phyloP scores from a whole-genome alignment of 1,139 yeast genomes.

The Hyphopichia wangnamkhiaoensis region DNA sequence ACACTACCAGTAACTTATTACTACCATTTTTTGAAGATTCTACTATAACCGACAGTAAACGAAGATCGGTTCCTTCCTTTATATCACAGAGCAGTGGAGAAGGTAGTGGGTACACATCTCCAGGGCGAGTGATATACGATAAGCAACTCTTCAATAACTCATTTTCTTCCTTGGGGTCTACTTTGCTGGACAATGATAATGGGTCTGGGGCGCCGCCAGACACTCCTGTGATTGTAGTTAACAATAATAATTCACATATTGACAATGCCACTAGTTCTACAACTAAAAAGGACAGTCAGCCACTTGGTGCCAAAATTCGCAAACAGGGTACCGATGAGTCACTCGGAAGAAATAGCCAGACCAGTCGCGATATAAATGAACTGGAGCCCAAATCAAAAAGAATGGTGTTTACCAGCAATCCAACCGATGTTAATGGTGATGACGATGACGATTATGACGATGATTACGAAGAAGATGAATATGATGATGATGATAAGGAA shows the following conservation, averaged over 20 bases:
- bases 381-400: neutral
- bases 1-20: constrained; percentile 3
- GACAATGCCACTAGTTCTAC: too few relatives aligned
- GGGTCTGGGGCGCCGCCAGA: neutral
- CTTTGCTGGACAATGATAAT: constrained; percentile 6
- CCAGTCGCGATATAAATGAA: too few relatives aligned
- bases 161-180: constrained; percentile 15
- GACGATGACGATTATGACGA: neutral
- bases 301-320: too few relatives aligned
- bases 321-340: too few relatives aligned
- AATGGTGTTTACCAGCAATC: neutral
- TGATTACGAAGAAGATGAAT: constrained; percentile 1
- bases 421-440: neutral
- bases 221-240: constrained; percentile 7
- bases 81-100: constrained; percentile 7
- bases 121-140: constrained; percentile 3
- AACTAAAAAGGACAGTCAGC: too few relatives aligned
- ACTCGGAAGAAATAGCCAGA: too few relatives aligned
- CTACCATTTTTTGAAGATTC: constrained; percentile 8
- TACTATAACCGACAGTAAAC: neutral
- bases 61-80: constrained; percentile 4
- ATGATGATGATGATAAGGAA: constrained; percentile 1
- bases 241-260: constrained; percentile 1
- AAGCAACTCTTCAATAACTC: constrained; percentile 11
- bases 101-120: neutral